These are phyloP conservation scores for Pholiota molesta DNA, from an alignment of 768 basidiomycete species.

Conservation along the genomic window DNA sequence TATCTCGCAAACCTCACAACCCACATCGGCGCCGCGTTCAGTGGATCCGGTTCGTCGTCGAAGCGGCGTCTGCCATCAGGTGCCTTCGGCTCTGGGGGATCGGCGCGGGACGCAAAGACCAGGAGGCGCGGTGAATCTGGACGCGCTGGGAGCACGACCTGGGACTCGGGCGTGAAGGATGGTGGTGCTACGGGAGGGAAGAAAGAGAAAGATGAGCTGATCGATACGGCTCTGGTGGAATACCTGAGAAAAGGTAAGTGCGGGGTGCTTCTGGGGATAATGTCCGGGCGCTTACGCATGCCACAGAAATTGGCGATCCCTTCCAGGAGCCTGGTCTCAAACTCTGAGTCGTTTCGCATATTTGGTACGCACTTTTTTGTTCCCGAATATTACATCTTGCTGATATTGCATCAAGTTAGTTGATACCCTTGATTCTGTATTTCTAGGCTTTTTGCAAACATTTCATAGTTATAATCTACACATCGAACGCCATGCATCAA, in stretches of 20 bases:
- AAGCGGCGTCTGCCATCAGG: conserved; percentile 57
- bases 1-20: conserved; percentile 36
- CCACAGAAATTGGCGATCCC: conserved; percentile 57
- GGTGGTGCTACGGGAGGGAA: conserved; percentile 32
- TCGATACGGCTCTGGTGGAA: conserved; percentile 53
- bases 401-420: neutral
- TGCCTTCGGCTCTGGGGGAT: conserved; percentile 42
- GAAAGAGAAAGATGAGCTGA: conserved; percentile 58
- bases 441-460: neutral
- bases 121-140: conserved; percentile 49
- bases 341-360: conserved; percentile 1
- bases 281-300: conserved; percentile 4
- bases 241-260: conserved; percentile 55
- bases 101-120: conserved; percentile 52
- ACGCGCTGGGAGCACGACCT: conserved; percentile 18
- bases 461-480: too few relatives aligned
- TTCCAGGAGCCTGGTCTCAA: conserved; percentile 41
- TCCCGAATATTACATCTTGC: neutral
- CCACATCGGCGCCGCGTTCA: conserved; percentile 37
- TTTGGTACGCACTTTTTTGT: neutral
- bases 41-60: conserved; percentile 37
- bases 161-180: conserved; percentile 31
- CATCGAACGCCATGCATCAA: too few relatives aligned
- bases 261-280: neutral
- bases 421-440: neutral